Conservation (phyloP, 345 rosid species). For the Camelina sativa region DNA sequence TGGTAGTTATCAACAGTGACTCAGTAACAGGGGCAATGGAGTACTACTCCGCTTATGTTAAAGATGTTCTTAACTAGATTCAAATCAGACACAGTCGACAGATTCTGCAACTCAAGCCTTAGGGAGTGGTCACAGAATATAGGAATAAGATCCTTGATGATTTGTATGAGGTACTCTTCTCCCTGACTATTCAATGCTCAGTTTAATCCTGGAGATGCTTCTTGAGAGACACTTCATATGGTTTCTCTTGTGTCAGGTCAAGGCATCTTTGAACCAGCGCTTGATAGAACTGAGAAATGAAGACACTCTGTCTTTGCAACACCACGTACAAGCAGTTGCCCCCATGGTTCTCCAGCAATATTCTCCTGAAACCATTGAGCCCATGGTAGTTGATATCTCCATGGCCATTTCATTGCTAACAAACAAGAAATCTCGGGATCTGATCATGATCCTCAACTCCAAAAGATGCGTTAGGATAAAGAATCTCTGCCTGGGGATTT, state of each 20-base stretch:
- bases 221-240: conserved; percentile 35
- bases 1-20: conserved; percentile 78
- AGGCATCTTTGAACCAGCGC: conserved; percentile 83
- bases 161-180: conserved; percentile 70
- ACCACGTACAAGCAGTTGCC: conserved; percentile 91
- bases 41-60: conserved; percentile 80
- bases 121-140: conserved; percentile 74
- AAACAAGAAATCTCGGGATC: conserved; percentile 78
- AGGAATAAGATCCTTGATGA: conserved; percentile 94
- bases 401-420: conserved; percentile 75
- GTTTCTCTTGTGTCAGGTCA: conserved; percentile 58
- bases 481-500: neutral
- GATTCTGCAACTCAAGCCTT: conserved; percentile 47
- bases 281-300: conserved; percentile 70
- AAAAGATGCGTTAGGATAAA: conserved; percentile 60
- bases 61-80: conserved; percentile 55
- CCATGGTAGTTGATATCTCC: conserved; percentile 69
- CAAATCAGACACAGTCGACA: conserved; percentile 47
- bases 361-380: conserved; percentile 73
- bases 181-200: conserved; percentile 6
- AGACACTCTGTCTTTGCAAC: conserved; percentile 85
- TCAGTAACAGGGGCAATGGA: conserved; percentile 71
- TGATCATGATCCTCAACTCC: conserved; percentile 94
- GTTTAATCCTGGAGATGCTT: conserved; percentile 1
- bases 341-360: conserved; percentile 92